Conservation (phyloP, 208 protist genomes). For the Histomonas meleagridis region DNA sequence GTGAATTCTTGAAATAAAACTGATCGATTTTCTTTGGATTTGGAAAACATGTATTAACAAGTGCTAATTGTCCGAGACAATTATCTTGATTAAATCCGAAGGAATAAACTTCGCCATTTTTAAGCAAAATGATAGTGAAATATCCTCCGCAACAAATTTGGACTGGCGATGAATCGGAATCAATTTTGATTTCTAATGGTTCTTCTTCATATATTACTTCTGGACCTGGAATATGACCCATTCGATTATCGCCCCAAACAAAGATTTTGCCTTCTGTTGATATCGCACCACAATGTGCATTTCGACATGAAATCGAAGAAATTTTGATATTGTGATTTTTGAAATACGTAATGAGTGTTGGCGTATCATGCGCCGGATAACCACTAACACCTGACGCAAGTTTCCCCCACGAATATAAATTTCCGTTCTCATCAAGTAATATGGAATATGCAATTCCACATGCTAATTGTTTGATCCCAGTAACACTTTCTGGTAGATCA, state of each 20-base stretch:
- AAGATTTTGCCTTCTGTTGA: neutral
- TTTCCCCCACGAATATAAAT: neutral
- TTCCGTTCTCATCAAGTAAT: neutral
- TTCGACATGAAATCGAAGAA: neutral
- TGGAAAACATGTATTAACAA: neutral
- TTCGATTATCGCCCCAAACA: neutral
- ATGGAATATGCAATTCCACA: neutral
- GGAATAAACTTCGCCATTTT: neutral
- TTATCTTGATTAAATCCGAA: neutral
- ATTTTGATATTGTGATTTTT: neutral
- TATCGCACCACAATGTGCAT: neutral
- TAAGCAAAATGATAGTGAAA: neutral
- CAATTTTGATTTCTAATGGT: neutral
- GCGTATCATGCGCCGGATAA: neutral
- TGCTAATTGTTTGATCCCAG: neutral
- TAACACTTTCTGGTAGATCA: neutral
- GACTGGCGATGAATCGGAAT: neutral
- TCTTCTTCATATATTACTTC: neutral
- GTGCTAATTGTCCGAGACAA: neutral
- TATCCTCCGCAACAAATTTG: neutral
- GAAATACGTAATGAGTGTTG: neutral
- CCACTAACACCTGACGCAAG: too few relatives aligned
- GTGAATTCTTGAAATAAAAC: neutral
- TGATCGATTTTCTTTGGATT: neutral
- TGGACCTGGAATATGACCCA: neutral